A percentile compares a stretch with the other conserved stretches of the same genome.
Evolutionary conservation across 73 alveolate species (phyloP).

Genomic region (Paramecium sexaurelia): DNA sequence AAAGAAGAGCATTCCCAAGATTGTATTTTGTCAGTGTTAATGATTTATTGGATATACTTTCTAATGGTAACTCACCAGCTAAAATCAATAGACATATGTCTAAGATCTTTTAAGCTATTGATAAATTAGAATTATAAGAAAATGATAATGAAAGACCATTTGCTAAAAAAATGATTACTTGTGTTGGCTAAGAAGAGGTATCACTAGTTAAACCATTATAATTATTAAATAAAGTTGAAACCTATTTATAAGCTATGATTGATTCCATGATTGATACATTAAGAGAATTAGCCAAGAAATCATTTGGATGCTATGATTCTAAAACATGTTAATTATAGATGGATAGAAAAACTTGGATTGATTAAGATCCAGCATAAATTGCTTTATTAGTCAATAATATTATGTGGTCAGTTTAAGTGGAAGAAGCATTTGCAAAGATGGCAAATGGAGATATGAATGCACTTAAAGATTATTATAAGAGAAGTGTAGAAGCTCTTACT

Average conservation of each 20-base stretch:
- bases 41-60: conserved; percentile 99
- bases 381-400: conserved; percentile 92
- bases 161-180: conserved; percentile 97
- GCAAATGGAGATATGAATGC: conserved; percentile 81
- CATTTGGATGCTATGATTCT: conserved; percentile 79
- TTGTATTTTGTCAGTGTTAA: conserved; percentile 99
- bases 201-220: conserved; percentile 93
- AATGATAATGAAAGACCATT: conserved; percentile 95
- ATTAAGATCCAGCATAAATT: conserved; percentile 95
- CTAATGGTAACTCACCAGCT: conserved; percentile 99
- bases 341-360: conserved; percentile 94
- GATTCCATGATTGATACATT: conserved; percentile 92
- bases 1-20: conserved; percentile 99
- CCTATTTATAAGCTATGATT: conserved; percentile 95
- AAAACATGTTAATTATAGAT: conserved; percentile 54
- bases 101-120: conserved; percentile 96
- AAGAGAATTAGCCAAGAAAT: conserved; percentile 87
- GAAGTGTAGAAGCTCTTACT: conserved; percentile 84
- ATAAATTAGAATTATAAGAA: conserved; percentile 82
- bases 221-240: conserved; percentile 97
- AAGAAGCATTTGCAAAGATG: conserved; percentile 80
- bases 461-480: conserved; percentile 81
- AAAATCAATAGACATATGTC: conserved; percentile 97
- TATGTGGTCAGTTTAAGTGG: conserved; percentile 91
- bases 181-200: conserved; percentile 99